Base-by-base conservation (phyloP, 2,329 filamentous ascomycete species). In the Aspergillus phoenicis region DNA sequence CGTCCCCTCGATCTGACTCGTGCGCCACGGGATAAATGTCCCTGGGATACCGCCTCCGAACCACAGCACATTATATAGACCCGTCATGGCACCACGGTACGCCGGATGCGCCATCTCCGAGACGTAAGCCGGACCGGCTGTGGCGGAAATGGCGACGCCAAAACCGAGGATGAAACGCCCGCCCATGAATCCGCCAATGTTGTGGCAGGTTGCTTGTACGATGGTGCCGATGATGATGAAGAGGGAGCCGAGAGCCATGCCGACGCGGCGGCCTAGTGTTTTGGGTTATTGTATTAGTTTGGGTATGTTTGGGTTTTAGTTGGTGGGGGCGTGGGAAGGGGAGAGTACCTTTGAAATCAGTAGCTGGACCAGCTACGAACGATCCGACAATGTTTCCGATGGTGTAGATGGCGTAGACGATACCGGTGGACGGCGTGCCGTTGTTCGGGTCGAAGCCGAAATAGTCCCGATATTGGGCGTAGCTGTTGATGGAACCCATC, bases 401-500 rank as follows among this genome's bases (percentile, higher is more conserved):
- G 2, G 76, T 81, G 66, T 81, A 82, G 54, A 83, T 82, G 36
- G 80, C 80, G 52, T 70, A 82, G 8, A 82, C 79, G 48, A 83
- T 81, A 20, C 80, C 80, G 5, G 81, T 82, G 1, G 67, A 67
- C 0, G 78, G 77, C 1, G 77, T 80, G 49, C 77, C 77, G 47
- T 73, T 71, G 17, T 72, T 70, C 5, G 70, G 54, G 55, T 72
- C 64, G 65, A 81, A 81, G 24, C 74, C 73, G 58, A 81, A 81
- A 64, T 80, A 81, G 7, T 66, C 57, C 41, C 77, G 75, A 63
- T 82, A 83, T 61, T 81, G 79, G 2, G 67, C 63, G 61, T 81
- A 80, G 26, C 75, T 76, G 66, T 82, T 82, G 68, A 83, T 82
- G 4, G 75, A 77, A 41, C 77, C 78, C 81, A 83, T 83, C 5